phyloP scores from a whole-genome alignment of 768 basidiomycete species.

The Hericium alpestre region DNA sequence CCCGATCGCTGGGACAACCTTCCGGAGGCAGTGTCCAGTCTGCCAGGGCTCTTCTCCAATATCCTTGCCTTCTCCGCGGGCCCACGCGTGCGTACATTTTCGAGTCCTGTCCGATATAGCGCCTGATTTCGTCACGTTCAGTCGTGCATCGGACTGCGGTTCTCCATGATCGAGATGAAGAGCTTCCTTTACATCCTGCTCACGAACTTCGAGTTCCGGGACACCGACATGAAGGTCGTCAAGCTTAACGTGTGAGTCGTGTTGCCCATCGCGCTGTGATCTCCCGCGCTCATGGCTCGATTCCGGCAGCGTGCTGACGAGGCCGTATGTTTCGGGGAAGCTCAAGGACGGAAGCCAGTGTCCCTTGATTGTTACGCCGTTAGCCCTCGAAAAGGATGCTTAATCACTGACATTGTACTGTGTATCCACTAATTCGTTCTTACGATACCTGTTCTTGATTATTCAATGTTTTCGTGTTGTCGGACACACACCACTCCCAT shows the following conservation, averaged over 20 bases:
- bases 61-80: slow-evolving; percentile 72
- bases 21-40: slow-evolving; percentile 52
- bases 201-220: slow-evolving; percentile 62
- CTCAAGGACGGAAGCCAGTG: slow-evolving; percentile 13
- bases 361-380: slow-evolving; percentile 10
- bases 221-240: slow-evolving; percentile 69
- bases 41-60: slow-evolving; percentile 65
- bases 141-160: slow-evolving; percentile 78
- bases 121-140: slow-evolving; percentile 18
- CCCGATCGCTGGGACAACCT: slow-evolving; percentile 77
- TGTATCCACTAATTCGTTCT: background rate
- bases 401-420: background rate
- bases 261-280: background rate
- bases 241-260: slow-evolving; percentile 49
- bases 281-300: background rate
- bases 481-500: no score
- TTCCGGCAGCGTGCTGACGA: slow-evolving; percentile 9
- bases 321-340: slow-evolving; percentile 7
- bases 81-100: slow-evolving; percentile 48
- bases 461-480: no score
- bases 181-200: slow-evolving; percentile 61
- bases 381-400: background rate
- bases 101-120: background rate
- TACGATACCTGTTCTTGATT: no score
- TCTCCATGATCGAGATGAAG: slow-evolving; percentile 80